Evolutionary conservation across 768 basidiomycete genomes (phyloP), one percentile per base, ranked within the genome.

Genomic region (Chalciporus sphaerocephalus): DNA sequence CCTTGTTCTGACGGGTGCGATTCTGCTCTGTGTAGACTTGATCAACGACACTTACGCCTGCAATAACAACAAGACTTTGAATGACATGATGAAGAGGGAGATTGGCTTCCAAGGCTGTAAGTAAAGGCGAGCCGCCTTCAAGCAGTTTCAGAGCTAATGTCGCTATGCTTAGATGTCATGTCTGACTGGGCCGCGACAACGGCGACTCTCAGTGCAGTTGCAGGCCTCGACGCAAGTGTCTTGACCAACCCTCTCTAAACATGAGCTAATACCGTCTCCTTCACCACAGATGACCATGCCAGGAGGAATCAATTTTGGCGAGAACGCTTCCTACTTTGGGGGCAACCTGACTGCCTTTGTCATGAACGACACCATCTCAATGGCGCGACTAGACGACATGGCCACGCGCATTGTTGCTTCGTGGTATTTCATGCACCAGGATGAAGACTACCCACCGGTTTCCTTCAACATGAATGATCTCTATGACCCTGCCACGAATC

Each of bases 341-440:
- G 63, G 66, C 25, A 74, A 74, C 42, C 67, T 90, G 7, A 76
- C 80, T 1, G 58, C 68, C 22, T 79, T 77, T 10, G 83, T 89
- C 13, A 69, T 75, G 47, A 79, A 77, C 33, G 78, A 82, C 15
- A 67, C 73, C 24, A 82, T 92, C 5, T 65, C 81, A 0, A 64
- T 74, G 53, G 59, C 73, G 16, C 76, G 83, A 27, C 67, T 86
- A 15, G 74, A 81, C 57, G 81, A 90, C 59, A 75, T 87, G 74
- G 86, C 85, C 1, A 76, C 76, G 3, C 79, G 87, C n/a, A 82
- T 88, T 47, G 59, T 88, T 10, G 83, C 85, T n/a, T 74, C 76
- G 83, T 87, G 79, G 75, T 81, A 59, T 24, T 71, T 69, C 42
- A 5, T 47, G 43, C 62, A 59, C 44, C 71, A 65, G 44, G 72